Evolutionary conservation across 768 basidiomycete genomes (phyloP), one percentile per base, ranked within the genome.

Genomic region (Gymnopilus junonius): DNA sequence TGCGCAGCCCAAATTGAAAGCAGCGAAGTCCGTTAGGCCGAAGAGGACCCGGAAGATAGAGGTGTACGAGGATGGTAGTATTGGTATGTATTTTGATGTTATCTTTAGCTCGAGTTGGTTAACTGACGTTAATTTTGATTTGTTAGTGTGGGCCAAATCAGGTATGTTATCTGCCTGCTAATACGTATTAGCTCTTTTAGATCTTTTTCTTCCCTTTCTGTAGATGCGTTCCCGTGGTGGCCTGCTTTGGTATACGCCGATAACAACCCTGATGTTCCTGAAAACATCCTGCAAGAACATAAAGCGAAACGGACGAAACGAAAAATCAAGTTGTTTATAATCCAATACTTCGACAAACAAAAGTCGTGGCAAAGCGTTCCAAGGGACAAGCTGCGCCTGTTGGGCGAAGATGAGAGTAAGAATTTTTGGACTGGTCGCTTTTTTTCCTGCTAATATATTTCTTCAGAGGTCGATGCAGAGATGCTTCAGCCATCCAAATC

Each of bases 151-250:
- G 94, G 93, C 91, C 0, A 95, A 94, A 82, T 78, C 85, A 59
- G 80, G 90, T 89, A 67, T 63, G 87, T 75, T 25, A 39, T 12
- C 31, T 51, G 25, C 8, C 31, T 31, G 31, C 32, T 34, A 27
- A 8, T 10, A 32, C 54, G 17, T 29, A 45, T 21, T 27, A 43
- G 5, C 15, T n/a, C 11, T 55, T 55, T 50, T 42, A 17, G 46
- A 20, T 59, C 34, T 34, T 50, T 57, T 53, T 51, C 67, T 51
- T 55, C 50, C 54, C 23, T 8, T 12, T 60, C n/a, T 53, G 27
- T 62, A 93, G 93, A 79, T 35, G 84, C 88, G 0, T 95, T 81
- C 68, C 95, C 95, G 1, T 96, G 89, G 88, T 97, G 91, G 89
- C 93, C 95, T 40, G 95, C 89, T 8, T 87, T 92, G 8, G 83